Base-by-base conservation (phyloP, 176 grass and related monocot genomes). In the Tillandsia leiboldiana region DNA sequence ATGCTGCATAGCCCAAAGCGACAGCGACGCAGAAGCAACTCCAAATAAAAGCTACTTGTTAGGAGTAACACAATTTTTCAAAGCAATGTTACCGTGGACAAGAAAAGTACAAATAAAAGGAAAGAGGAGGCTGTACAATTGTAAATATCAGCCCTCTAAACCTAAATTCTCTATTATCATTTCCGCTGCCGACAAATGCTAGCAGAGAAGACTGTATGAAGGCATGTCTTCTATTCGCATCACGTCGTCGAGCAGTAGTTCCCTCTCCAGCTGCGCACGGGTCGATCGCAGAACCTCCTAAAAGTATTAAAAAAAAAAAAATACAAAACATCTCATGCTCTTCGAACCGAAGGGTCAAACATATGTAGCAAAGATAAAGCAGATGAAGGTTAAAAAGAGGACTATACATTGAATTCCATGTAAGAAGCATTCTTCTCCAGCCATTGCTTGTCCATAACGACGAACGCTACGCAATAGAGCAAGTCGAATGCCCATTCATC, bases 401-500 rank as follows among this genome's bases (percentile, higher is more conserved):
- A 62, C 12, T 51, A 12, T 79, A 90, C 93, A 86, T 97, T 97
- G 74, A 97, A 97, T 73, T 97, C 93, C 93, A 97, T 97, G 86
- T 97, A 97, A 48, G 93, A 90, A 26, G 93, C 93, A 26, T 97
- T 97, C 82, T 89, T 97, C 49, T 92, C 86, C 13, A 97, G 77
- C 94, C 94, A 97, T 58, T 87, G 89, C 73, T 90, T 97, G 79
- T 97, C 94, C 94, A 97, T 92, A n/a, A 92, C 82, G 49, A 87
- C 77, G 29, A 97, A 92, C 28, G 93, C 89, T 1, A 97, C 84
- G 11, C 89, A 97, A 69, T 97, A 97, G 10, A 97, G 93, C 65
- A 97, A 78, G 67, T 97, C 89, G 81, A 97, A 97, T 77, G 93
- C 84, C 93, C 93, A 97, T n/a, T 97, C 86, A 77, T 97, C 82